Evolutionary conservation across 2,329 filamentous ascomycete species (phyloP).

Genomic region (Septoria linicola): DNA sequence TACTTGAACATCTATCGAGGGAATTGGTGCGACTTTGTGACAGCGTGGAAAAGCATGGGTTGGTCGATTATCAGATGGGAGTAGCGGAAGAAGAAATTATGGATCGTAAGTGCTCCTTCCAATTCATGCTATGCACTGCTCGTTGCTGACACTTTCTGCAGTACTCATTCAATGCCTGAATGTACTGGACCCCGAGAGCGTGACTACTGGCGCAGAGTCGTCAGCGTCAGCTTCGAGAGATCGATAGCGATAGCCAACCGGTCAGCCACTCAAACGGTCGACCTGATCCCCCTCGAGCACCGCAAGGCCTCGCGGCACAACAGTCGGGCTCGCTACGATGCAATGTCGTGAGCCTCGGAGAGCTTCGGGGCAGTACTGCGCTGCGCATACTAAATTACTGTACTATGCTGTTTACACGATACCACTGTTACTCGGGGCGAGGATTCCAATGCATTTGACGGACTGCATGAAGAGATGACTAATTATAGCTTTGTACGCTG

Average conservation of each 20-base stretch:
- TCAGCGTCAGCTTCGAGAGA: constrained; percentile 21
- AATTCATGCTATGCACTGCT: background rate
- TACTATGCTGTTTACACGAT: constrained; percentile 13
- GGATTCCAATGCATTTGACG: constrained; percentile 17
- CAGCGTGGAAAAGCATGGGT: constrained; percentile 80
- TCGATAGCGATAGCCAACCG: constrained; percentile 13
- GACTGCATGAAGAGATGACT: constrained; percentile 19
- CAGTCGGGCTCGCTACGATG: background rate
- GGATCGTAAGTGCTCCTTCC: constrained; percentile 59
- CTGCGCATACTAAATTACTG: constrained; percentile 10
- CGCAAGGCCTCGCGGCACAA: background rate
- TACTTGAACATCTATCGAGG: constrained; percentile 74
- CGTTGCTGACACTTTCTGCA: constrained; percentile 18
- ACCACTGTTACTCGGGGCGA: constrained; percentile 14
- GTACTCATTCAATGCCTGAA: constrained; percentile 28
- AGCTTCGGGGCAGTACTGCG: constrained; percentile 1
- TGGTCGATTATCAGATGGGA: constrained; percentile 96
- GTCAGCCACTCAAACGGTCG: background rate
- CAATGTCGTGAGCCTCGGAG: background rate
- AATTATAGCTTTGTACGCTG: constrained; percentile 12
- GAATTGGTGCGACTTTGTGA: constrained; percentile 83
- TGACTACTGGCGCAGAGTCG: constrained; percentile 22
- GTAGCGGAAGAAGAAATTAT: constrained; percentile 94
- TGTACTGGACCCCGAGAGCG: constrained; percentile 26
- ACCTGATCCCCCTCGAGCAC: background rate